phyloP scores from a whole-genome alignment of 371 early-diverging fungal species.

The Mortierella sp. region DNA sequence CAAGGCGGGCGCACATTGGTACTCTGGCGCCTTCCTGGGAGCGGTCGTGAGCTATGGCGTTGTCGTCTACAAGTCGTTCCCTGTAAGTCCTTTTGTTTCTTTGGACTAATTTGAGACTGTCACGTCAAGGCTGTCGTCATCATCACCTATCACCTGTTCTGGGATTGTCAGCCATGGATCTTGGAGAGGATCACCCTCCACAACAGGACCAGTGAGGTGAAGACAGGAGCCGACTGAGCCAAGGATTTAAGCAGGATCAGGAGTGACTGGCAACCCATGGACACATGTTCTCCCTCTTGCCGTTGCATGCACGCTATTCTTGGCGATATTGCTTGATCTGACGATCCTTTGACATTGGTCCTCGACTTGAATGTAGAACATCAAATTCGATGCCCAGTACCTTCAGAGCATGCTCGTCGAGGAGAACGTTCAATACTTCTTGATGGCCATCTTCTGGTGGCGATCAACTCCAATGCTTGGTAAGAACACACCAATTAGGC shows the following conservation, averaged over 20 bases:
- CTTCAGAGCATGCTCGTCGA: constrained; percentile 79
- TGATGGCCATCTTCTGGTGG: constrained; percentile 86
- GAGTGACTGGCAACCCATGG: no score
- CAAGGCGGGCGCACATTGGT: constrained; percentile 49
- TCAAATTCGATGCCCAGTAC: constrained; percentile 53
- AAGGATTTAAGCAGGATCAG: no score
- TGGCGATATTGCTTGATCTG: neutral
- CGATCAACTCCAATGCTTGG: constrained; percentile 76
- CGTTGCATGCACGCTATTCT: no score
- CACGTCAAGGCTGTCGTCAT: neutral
- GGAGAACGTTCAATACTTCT: constrained; percentile 89
- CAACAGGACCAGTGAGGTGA: no score
- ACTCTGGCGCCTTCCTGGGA: constrained; percentile 55
- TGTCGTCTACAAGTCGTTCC: constrained; percentile 88
- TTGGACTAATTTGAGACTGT: neutral
- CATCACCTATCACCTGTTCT: no score
- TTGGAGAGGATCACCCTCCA: no score
- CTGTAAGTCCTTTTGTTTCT: constrained; percentile 62
- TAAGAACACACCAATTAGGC: constrained; percentile 55
- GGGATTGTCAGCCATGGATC: no score
- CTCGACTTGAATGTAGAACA: constrained; percentile 10
- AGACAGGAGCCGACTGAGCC: no score
- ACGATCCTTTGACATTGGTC: neutral
- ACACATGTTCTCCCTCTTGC: no score
- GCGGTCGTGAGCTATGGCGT: constrained; percentile 85